phyloP scores from a whole-genome alignment of 1,284 basidiomycete species.

The Leccinum colubrinum region DNA sequence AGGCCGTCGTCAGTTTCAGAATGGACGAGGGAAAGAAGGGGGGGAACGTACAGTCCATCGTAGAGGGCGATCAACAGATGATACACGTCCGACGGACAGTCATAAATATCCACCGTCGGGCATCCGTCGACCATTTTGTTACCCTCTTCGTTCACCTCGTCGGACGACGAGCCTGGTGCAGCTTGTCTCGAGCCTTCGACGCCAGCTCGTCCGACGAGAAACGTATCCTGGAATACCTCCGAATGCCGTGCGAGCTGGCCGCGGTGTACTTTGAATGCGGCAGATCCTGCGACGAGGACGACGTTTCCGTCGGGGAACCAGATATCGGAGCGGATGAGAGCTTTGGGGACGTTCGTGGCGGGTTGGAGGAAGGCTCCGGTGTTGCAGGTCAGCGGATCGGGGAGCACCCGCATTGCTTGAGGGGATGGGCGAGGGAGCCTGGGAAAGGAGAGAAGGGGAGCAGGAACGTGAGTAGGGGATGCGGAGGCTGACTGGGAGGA shows the following conservation, averaged over 20 bases:
- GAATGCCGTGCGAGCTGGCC: conserved; percentile 71
- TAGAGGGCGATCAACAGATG: conserved; percentile 62
- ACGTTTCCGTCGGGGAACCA: conserved; percentile 75
- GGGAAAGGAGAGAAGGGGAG: background rate
- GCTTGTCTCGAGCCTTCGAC: background rate
- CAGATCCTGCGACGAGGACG: conserved; percentile 51
- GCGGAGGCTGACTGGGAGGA: background rate
- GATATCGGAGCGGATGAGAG: conserved; percentile 50
- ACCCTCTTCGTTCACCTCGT: conserved; percentile 22
- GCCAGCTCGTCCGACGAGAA: conserved; percentile 49
- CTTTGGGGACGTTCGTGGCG: conserved; percentile 19
- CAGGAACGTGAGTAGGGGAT: background rate
- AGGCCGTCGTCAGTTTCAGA: background rate
- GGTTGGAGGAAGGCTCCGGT: background rate
- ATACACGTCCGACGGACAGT: conserved; percentile 53
- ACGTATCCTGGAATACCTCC: conserved; percentile 63
- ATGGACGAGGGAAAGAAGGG: no score
- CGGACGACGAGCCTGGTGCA: background rate
- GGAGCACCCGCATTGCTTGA: conserved; percentile 19
- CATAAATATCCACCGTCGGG: conserved; percentile 49
- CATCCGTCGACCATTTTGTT: conserved; percentile 50
- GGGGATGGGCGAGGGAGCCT: background rate
- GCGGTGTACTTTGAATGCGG: conserved; percentile 69
- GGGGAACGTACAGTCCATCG: conserved; percentile 43
- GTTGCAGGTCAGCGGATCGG: conserved; percentile 30